Evolutionary conservation across 352 stramenopile genomes (phyloP).

Genomic region (Aphanomyces cochlioides): DNA sequence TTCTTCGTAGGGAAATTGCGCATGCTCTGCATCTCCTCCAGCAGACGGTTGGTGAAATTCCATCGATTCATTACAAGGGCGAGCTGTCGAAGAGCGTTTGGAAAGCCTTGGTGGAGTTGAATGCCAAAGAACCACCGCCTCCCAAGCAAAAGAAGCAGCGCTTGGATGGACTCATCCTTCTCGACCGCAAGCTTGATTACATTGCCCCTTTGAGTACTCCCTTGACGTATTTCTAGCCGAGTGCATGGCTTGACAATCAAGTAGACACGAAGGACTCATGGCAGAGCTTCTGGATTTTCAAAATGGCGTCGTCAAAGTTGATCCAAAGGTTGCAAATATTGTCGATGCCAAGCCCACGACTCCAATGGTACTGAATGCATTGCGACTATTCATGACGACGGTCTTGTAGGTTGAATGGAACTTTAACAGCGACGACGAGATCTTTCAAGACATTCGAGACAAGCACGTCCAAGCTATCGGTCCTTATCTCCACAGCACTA

Average conservation of each 20-base stretch:
- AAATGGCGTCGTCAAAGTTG: conserved; percentile 20
- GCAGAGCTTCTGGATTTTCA: conserved; percentile 13
- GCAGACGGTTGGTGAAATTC: conserved; percentile 10
- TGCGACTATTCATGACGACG: not conserved
- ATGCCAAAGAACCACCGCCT: not conserved
- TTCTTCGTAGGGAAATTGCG: conserved; percentile 10
- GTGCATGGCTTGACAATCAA: not conserved
- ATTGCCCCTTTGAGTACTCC: conserved; percentile 22
- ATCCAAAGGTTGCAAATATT: not conserved
- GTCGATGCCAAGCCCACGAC: not conserved
- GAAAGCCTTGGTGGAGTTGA: conserved; percentile 15
- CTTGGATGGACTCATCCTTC: conserved; percentile 21
- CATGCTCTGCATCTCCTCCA: conserved; percentile 19
- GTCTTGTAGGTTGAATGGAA: conserved; percentile 4
- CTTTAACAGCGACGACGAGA: conserved; percentile 11
- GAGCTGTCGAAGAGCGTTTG: conserved; percentile 21
- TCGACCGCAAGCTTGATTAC: conserved; percentile 30
- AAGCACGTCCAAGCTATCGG: conserved; percentile 26
- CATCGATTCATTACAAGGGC: conserved; percentile 24
- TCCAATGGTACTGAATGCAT: not conserved
- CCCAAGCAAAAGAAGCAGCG: conserved; percentile 17
- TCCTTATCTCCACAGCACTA: conserved; percentile 20
- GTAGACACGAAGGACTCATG: conserved; percentile 24
- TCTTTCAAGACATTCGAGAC: conserved; percentile 26
- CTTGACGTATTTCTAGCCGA: conserved; percentile 13